phyloP scores from a whole-genome alignment of 768 basidiomycete species.

The Tricholoma terreum region DNA sequence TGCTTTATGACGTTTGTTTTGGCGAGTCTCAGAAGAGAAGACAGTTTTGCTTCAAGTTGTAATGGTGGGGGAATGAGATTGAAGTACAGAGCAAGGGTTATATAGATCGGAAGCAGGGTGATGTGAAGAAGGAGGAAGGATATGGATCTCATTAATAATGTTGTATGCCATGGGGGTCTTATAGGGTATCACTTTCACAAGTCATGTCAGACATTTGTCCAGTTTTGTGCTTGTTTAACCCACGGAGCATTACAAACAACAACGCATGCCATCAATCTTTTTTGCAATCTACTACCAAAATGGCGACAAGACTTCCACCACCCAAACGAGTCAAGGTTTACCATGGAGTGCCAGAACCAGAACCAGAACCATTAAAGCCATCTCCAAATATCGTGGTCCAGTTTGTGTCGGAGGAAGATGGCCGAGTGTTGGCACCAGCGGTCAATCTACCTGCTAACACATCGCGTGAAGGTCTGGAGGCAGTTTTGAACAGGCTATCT shows the following conservation, averaged over 20 bases:
- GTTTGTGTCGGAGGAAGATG: constrained; percentile 89
- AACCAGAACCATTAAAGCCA: constrained; percentile 39
- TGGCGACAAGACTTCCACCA: constrained; percentile 86
- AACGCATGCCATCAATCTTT: not conserved
- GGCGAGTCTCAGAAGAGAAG: constrained; percentile 36
- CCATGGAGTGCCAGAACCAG: constrained; percentile 69
- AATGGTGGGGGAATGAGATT: constrained; percentile 25
- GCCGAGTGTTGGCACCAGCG: constrained; percentile 74
- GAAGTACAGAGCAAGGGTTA: constrained; percentile 37
- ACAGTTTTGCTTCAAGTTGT: constrained; percentile 32
- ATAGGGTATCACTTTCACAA: constrained; percentile 6
- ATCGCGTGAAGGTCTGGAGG: constrained; percentile 77
- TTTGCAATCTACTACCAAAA: constrained; percentile 24
- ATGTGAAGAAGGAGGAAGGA: constrained; percentile 33
- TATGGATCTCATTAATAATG: constrained; percentile 35
- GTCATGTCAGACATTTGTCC: constrained; percentile 4
- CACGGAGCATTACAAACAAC: constrained; percentile 13
- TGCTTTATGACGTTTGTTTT: constrained; percentile 31
- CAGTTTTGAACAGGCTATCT: constrained; percentile 84
- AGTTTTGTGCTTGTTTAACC: constrained; percentile 9
- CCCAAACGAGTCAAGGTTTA: constrained; percentile 86
- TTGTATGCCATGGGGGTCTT: constrained; percentile 4
- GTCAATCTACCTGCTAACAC: constrained; percentile 89
- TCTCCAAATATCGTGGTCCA: constrained; percentile 81
- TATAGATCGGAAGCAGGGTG: constrained; percentile 38